Base-by-base conservation (phyloP, 805 yeast species). In the Saccharomycopsis sp. region DNA sequence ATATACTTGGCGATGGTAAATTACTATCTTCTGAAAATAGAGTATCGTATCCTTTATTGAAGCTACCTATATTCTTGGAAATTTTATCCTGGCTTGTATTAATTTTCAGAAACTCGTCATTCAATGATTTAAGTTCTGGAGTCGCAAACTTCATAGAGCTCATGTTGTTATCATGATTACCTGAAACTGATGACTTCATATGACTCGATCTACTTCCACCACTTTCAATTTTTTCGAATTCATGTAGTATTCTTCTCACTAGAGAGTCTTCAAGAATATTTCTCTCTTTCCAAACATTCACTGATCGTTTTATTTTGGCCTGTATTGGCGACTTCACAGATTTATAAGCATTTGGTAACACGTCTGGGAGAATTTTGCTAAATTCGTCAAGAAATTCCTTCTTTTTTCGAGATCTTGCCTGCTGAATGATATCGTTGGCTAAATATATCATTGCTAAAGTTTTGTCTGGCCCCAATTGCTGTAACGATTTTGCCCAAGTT, bases 381-480 rank as follows among this genome's bases (percentile, higher is more conserved):
- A 84, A 86, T 2, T 77, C 79, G 6, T 61, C 63, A 2, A 81
- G 60, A 52, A 81, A 80, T 39, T 77, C 85, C 3, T 64, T 63
- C 54, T 74, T 77, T 48, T 74, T 69, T 54, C 78, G 76, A 27
- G 81, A 78, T 47, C 79, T 70, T 2, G 88, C 77, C 57, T 83
- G 83, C 60, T 86, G 96, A 1, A 85, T 81, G 19, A 86, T 79
- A 53, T 86, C 96, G 59, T 86, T 86, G 41, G 83, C 81, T 11
- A 86, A 65, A 56, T 86, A 86, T 20, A 86, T 67, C 45, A 82
- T 61, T 2, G 81, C 70, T 41, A 81, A 67, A 48, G 70, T 72
- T 54, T 72, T 68, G 40, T 62, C 61, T n/a, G 56, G 52, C 14
- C 67, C 63, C 4, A 63, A 60, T 4, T 54, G 52, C 26, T 53